Evolutionary conservation across 495 filamentous ascomycete genomes (phyloP).

Genomic region (Lichina pygmaea): DNA sequence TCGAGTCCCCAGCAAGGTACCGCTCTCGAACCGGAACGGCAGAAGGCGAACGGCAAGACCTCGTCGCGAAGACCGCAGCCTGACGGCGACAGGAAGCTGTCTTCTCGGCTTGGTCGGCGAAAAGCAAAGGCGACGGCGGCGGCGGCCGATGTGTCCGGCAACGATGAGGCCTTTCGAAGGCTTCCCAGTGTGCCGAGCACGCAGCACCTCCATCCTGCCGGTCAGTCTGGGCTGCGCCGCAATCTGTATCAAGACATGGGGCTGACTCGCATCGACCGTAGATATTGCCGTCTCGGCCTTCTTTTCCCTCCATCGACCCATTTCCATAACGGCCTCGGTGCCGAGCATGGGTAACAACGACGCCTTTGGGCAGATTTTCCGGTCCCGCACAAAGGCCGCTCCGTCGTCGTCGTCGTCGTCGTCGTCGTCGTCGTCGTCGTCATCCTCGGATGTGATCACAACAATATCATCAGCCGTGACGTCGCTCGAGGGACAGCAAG

Average conservation of each 20-base stretch:
- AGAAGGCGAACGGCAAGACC: too few relatives aligned
- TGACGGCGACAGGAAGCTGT: conserved; percentile 1
- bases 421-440: conserved; percentile 6
- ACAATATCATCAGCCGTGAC: conserved; percentile 50
- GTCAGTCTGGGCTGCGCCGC: conserved; percentile 18
- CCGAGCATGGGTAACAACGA: conserved; percentile 43
- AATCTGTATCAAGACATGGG: conserved; percentile 1
- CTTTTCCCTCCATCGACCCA: conserved; percentile 86
- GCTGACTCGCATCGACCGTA: conserved; percentile 11
- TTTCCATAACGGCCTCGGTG: conserved; percentile 58
- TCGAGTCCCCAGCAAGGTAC: conserved; percentile 1
- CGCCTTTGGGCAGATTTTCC: conserved; percentile 61
- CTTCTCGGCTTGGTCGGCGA: conserved; percentile 3
- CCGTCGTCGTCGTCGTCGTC: conserved; percentile 7
- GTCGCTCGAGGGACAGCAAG: conserved; percentile 29
- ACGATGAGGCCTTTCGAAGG: conserved; percentile 20
- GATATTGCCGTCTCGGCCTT: conserved; percentile 73
- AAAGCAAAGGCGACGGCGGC: conserved; percentile 12
- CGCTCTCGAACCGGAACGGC: neutral
- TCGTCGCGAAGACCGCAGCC: neutral
- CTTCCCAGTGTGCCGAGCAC: conserved; percentile 70
- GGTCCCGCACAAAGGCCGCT: conserved; percentile 22
- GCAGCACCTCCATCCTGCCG: conserved; percentile 45
- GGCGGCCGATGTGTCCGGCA: conserved; percentile 3
- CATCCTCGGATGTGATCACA: conserved; percentile 38